Evolutionary conservation across 768 basidiomycete species (phyloP).

Genomic region (Gloeopeniophorella convolvens): DNA sequence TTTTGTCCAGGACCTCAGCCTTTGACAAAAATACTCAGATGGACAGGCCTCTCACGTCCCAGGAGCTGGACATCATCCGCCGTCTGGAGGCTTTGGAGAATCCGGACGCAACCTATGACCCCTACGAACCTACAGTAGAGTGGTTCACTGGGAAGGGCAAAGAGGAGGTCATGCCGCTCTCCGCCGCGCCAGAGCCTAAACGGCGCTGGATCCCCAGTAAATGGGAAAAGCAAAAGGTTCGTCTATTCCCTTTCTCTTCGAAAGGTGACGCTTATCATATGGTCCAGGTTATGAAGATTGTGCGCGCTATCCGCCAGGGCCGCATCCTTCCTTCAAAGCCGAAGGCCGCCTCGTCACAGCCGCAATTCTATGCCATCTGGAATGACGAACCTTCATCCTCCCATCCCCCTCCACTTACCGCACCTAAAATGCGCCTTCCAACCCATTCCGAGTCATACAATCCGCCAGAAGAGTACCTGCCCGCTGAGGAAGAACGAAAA

Average conservation of each 20-base stretch:
- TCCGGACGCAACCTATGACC: constrained; percentile 85
- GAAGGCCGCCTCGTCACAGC: constrained; percentile 54
- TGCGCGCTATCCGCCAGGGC: constrained; percentile 95
- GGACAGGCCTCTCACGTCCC: constrained; percentile 79
- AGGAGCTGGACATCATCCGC: constrained; percentile 93
- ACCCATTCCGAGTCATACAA: constrained; percentile 98
- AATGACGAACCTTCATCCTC: constrained; percentile 64
- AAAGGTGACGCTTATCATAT: neutral
- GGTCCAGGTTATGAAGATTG: constrained; percentile 94
- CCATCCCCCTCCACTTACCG: constrained; percentile 83
- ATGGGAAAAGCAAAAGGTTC: constrained; percentile 99
- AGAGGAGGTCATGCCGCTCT: constrained; percentile 91
- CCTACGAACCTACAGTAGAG: constrained; percentile 88
- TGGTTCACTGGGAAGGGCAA: constrained; percentile 98
- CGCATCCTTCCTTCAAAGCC: constrained; percentile 89
- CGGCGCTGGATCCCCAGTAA: constrained; percentile 95
- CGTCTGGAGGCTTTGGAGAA: constrained; percentile 87
- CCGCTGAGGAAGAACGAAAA: constrained; percentile 71
- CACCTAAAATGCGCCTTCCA: constrained; percentile 85
- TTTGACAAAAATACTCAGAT: constrained; percentile 84
- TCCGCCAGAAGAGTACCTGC: constrained; percentile 94
- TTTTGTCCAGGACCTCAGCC: constrained; percentile 67
- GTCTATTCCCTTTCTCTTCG: neutral
- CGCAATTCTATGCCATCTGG: constrained; percentile 86
- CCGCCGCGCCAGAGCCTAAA: constrained; percentile 90